A percentile compares a stretch with the other conserved stretches of the same genome.
These are phyloP conservation scores for Eucalyptus pauciflora DNA, from an alignment of 345 rosid species.

Conservation along the genomic window DNA sequence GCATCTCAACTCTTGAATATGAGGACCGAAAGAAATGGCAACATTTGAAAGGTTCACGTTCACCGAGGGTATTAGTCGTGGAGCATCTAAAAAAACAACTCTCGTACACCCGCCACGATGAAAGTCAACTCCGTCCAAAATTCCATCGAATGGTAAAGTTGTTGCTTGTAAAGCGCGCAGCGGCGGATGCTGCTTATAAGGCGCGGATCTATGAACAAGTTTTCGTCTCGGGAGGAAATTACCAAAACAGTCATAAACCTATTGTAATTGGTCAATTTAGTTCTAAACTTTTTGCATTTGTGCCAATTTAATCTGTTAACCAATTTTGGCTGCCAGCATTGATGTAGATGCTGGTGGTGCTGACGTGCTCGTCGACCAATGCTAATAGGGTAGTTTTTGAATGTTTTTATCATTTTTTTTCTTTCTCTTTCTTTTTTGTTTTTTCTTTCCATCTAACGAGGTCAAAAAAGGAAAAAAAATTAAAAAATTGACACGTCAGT, in stretches of 20 bases:
- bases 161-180: background rate
- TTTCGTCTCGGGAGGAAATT: rapidly evolving
- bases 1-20: background rate
- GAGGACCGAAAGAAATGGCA: background rate
- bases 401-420: too few species aligned
- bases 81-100: background rate
- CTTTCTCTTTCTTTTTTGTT: too few species aligned
- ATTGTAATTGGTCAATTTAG: rapidly evolving
- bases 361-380: rapidly evolving
- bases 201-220: rapidly evolving
- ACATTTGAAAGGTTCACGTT: background rate
- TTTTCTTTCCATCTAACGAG: too few species aligned
- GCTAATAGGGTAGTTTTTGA: rapidly evolving
- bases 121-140: too few species aligned
- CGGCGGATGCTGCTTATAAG: background rate
- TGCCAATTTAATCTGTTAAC: rapidly evolving
- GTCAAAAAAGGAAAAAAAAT: too few species aligned
- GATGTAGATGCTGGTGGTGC: rapidly evolving
- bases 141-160: too few species aligned
- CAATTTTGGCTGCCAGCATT: rapidly evolving
- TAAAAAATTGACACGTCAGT: too few species aligned
- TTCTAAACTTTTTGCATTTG: too few species aligned
- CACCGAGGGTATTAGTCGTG: background rate
- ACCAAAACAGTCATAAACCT: too few species aligned
- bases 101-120: background rate